Percentiles rank a stretch among this genome's conserved stretches.
phyloP scores from a whole-genome alignment of 805 yeast genomes.

The Yamadazyma tumulicola region DNA sequence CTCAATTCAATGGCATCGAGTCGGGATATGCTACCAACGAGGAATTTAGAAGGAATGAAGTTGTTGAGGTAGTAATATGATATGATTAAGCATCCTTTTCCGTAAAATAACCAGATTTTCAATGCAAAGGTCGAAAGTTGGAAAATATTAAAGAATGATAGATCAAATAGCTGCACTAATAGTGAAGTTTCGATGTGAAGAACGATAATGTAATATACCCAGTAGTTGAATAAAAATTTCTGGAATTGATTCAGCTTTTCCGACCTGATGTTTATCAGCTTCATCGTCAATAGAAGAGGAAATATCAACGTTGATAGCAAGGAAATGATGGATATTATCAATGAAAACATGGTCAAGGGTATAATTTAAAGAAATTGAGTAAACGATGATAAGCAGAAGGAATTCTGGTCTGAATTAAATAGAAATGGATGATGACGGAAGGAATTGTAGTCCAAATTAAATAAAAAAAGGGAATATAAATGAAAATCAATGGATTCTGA shows the following conservation, averaged over 20 bases:
- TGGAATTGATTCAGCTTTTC: constrained; percentile 8
- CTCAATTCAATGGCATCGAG: constrained; percentile 13
- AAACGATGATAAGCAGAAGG: too few relatives aligned
- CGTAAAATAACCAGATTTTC: constrained; percentile 22
- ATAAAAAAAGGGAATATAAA: too few relatives aligned
- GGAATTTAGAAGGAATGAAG: constrained; percentile 4
- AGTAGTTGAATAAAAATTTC: constrained; percentile 19
- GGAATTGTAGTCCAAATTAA: too few relatives aligned
- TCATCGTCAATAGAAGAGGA: constrained; percentile 18
- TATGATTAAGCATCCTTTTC: constrained; percentile 22
- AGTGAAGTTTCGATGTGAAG: constrained; percentile 12
- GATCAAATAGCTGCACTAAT: constrained; percentile 9
- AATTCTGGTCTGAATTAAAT: too few relatives aligned
- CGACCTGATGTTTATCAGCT: constrained; percentile 8
- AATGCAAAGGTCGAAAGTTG: constrained; percentile 8
- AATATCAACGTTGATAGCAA: constrained; percentile 8
- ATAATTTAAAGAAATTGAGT: too few relatives aligned
- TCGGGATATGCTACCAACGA: not conserved
- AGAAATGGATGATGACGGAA: too few relatives aligned
- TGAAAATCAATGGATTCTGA: too few relatives aligned
- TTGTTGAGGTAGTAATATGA: constrained; percentile 14
- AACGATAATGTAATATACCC: constrained; percentile 19
- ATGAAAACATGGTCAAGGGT: constrained; percentile 3
- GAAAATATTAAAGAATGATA: constrained; percentile 8
- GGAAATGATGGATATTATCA: constrained; percentile 8